Conservation (phyloP, 1,284 basidiomycete genomes). For the Papiliotrema laurentii region DNA sequence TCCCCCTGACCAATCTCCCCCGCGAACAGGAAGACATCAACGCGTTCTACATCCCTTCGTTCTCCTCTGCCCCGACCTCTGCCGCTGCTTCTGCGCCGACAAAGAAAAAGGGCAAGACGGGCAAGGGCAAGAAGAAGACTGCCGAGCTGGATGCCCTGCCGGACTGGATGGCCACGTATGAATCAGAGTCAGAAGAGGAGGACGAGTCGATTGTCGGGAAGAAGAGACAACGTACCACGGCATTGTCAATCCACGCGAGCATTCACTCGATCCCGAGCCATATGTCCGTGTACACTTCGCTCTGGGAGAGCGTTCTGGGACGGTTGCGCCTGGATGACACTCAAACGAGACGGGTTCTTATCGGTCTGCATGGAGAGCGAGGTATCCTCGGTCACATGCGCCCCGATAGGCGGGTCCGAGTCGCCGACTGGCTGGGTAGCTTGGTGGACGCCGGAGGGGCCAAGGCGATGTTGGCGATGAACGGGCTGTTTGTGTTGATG, state of each 20-base stretch:
- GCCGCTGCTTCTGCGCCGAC: constrained; percentile 14
- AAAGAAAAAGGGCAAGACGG: constrained; percentile 13
- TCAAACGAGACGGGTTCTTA: constrained; percentile 37
- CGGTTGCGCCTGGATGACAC: constrained; percentile 20
- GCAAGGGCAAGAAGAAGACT: constrained; percentile 11
- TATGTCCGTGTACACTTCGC: constrained; percentile 26
- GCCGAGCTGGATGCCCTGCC: constrained; percentile 31
- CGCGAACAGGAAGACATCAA: constrained; percentile 69
- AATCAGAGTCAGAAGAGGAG: constrained; percentile 47
- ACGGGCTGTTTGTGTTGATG: constrained; percentile 87
- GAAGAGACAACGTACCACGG: constrained; percentile 35
- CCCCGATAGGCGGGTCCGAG: constrained; percentile 57
- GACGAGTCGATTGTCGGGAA: constrained; percentile 38
- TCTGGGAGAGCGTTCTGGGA: constrained; percentile 36
- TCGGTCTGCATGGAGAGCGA: constrained; percentile 39
- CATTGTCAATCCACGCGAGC: constrained; percentile 30
- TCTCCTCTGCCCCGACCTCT: constrained; percentile 56
- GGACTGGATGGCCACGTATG: constrained; percentile 49
- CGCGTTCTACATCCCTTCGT: constrained; percentile 75
- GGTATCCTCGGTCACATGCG: constrained; percentile 44
- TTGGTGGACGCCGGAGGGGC: constrained; percentile 83
- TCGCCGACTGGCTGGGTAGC: constrained; percentile 91
- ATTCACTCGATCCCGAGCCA: constrained; percentile 34
- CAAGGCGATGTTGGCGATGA: constrained; percentile 84
- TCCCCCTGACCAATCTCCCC: constrained; percentile 77